These are phyloP conservation scores for Cystobasidium sp. DNA, from an alignment of 1,284 basidiomycete genomes.

Conservation along the genomic window DNA sequence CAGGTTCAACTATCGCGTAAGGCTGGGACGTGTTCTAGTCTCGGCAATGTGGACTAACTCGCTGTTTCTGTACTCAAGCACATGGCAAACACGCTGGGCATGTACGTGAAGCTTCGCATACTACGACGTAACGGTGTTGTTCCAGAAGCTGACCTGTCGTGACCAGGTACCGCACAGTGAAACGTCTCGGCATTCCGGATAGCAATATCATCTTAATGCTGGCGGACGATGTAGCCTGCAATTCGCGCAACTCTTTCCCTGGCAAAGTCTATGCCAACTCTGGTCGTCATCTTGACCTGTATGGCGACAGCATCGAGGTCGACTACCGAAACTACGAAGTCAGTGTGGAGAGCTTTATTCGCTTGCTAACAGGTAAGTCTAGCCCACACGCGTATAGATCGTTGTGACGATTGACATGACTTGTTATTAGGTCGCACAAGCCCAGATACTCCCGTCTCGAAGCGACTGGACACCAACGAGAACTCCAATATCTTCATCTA, in stretches of 20 bases:
- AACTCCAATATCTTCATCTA: conserved; percentile 96
- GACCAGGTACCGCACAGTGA: conserved; percentile 91
- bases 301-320: conserved; percentile 95
- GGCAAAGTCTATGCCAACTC: conserved; percentile 87
- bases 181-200: conserved; percentile 95
- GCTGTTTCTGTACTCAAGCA: conserved; percentile 64
- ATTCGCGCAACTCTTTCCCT: conserved; percentile 87
- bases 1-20: conserved; percentile 88
- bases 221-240: conserved; percentile 94
- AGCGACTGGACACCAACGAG: conserved; percentile 87
- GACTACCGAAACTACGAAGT: conserved; percentile 98
- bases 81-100: conserved; percentile 96
- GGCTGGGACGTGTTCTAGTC: conserved; percentile 54
- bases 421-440: conserved; percentile 65
- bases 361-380: conserved; percentile 78
- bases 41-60: not conserved
- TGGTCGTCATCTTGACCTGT: conserved; percentile 80
- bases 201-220: conserved; percentile 99
- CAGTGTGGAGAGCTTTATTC: conserved; percentile 91
- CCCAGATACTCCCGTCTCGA: conserved; percentile 79
- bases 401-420: too few species aligned
- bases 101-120: conserved; percentile 63
- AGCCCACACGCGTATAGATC: not conserved
- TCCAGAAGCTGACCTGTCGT: not conserved
- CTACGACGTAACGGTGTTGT: conserved; percentile 13